phyloP scores from a whole-genome alignment of 139 green algal species.

The Choricystis sp. region DNA sequence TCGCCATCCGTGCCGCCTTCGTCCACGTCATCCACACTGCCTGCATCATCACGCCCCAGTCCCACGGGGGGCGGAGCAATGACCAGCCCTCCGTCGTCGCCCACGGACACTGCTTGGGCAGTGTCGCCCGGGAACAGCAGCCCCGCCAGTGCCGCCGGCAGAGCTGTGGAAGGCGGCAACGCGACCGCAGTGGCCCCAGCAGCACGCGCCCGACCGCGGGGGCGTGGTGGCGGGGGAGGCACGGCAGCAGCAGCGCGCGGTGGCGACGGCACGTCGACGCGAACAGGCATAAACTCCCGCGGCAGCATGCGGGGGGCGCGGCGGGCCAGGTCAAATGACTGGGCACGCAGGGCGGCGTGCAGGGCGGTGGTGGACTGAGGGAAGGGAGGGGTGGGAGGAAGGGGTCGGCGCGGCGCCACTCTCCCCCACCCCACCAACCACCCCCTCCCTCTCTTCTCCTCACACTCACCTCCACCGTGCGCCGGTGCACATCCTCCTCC shows the following conservation, averaged over 20 bases:
- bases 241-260: neutral
- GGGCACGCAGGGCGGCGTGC: slow-evolving; percentile 20
- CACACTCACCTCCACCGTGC: slow-evolving; percentile 18
- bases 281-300: slow-evolving; percentile 8
- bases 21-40: no score
- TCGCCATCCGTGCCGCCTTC: no score
- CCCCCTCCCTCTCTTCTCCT: no score
- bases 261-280: slow-evolving; percentile 6
- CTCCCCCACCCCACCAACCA: neutral
- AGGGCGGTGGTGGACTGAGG: slow-evolving; percentile 16
- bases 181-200: neutral
- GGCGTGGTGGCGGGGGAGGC: neutral
- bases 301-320: slow-evolving; percentile 35
- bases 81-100: neutral
- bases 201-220: neutral
- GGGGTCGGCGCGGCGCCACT: no score
- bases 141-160: neutral
- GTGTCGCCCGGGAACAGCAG: slow-evolving; percentile 9
- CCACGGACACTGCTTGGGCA: neutral
- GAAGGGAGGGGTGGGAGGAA: neutral
- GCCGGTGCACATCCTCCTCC: slow-evolving; percentile 44
- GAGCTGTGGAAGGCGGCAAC: neutral
- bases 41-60: no score
- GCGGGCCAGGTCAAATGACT: slow-evolving; percentile 15
- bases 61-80: slow-evolving; percentile 12